These are phyloP conservation scores for Posidonia australis DNA, from an alignment of 106 monocot genomes.

Conservation along the genomic window DNA sequence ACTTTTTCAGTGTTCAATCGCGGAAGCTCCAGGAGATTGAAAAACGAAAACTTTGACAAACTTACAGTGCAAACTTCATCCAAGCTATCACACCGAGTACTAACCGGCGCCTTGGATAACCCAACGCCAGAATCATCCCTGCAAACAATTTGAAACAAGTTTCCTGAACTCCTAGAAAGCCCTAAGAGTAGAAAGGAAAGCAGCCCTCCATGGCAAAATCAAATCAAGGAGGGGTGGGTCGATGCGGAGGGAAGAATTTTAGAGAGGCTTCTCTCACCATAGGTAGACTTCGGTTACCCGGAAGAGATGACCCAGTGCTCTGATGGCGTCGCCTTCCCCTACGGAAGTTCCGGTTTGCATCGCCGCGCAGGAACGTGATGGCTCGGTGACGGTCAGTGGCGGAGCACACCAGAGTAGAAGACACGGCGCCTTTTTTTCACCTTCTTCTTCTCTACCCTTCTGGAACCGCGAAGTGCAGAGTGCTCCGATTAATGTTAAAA, in stretches of 20 bases:
- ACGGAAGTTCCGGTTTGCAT: not conserved
- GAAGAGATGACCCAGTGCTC: constrained; percentile 10
- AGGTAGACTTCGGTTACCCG: constrained; percentile 12
- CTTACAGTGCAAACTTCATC: not conserved
- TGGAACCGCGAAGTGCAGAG: no score
- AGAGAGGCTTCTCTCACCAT: constrained; percentile 9
- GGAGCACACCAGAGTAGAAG: no score
- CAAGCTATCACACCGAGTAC: not conserved
- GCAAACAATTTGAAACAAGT: not conserved
- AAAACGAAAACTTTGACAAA: not conserved
- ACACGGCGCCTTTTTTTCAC: no score
- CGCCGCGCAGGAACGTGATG: no score
- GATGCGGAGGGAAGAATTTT: constrained; percentile 2
- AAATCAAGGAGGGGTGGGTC: not conserved
- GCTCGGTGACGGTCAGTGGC: no score
- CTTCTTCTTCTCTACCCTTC: no score
- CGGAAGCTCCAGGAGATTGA: not conserved
- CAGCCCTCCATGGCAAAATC: not conserved
- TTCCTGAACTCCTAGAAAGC: not conserved
- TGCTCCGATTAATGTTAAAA: no score
- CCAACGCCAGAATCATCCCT: not conserved
- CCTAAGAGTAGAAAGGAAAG: not conserved
- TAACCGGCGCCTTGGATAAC: not conserved
- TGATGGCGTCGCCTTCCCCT: constrained; percentile 11
- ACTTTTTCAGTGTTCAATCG: not conserved